Evolutionary conservation across 177 flowering plant genomes (phyloP), one percentile per base, ranked within the genome.

Genomic region (Vitis hybrid): DNA sequence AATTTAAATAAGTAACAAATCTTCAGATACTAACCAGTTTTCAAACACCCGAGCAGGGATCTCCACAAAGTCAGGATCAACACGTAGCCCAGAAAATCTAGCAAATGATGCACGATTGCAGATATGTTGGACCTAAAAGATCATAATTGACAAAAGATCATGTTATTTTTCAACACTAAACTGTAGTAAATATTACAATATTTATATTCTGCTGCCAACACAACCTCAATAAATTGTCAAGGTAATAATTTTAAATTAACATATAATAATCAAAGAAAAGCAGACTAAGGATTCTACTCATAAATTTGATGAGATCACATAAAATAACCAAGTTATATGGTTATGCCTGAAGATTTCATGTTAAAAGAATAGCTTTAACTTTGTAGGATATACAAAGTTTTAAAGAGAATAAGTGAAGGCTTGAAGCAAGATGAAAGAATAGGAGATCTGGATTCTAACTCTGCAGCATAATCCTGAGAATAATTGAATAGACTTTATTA

Each of bases 51-150:
- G 86, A 76, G 93, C 87, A 69, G 98, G 96, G 68, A 93, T 89
- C 84, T 95, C 97, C 66, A 88, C 86, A 82, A 91, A 89, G 76
- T 95, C 99, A 64, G 93, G 87, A 83, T 86, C 97, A 74, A 86
- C 81, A 71, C 90, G 90, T 73, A 95, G 76, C 69, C 98, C 97
- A 71, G 97, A 91, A 74, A 93, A 91, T 84, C 90, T 82, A 55
- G 92, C 83, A 91, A 89, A 89, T 71, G 97, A 83, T 66, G 97
- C 88, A 72, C 92, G 88, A 73, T 88, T 95, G 90, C 97, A 95
- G 12, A 91, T 76, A 74, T 86, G 92, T 75, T 95, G 98, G 39
- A 93, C 88, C 99, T 93, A 79, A 56, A 68, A 65, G 61, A 29
- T 26, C 75, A 75, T 39, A 39, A 67, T 64, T 60, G 16, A 71